Evolutionary conservation across 1,139 yeast species (phyloP).

Genomic region (Debaryomyces subglobosus): DNA sequence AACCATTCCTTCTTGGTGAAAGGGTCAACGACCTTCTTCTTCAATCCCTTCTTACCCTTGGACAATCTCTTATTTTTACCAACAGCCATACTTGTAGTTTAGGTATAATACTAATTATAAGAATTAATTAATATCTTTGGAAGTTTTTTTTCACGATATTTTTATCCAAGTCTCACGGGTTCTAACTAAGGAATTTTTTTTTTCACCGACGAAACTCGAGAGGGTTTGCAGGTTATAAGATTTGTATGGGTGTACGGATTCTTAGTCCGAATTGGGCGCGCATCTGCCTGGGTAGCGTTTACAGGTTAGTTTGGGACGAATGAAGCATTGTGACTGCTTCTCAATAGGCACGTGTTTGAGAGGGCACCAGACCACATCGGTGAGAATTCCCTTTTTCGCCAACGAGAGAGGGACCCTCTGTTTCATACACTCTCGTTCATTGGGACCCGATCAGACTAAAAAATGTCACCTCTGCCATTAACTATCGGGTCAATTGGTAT

Average conservation of each 20-base stretch:
- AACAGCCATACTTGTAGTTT: slow-evolving; percentile 45
- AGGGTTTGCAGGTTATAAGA: slow-evolving; percentile 17
- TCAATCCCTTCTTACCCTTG: slow-evolving; percentile 56
- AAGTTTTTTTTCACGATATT: slow-evolving; percentile 7
- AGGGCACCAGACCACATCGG: background rate
- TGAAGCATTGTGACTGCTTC: background rate
- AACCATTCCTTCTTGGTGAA: slow-evolving; percentile 58
- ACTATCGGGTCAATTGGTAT: background rate
- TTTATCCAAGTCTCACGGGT: slow-evolving; percentile 5
- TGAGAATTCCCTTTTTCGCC: background rate
- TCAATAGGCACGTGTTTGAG: background rate
- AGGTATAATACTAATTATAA: slow-evolving; percentile 9
- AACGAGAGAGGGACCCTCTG: background rate
- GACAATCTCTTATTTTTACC: slow-evolving; percentile 59
- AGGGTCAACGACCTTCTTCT: slow-evolving; percentile 56
- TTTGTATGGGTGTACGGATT: background rate
- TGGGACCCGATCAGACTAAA: no score
- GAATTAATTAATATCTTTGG: slow-evolving; percentile 1
- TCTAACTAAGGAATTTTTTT: slow-evolving; percentile 8
- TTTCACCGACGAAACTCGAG: slow-evolving; percentile 12
- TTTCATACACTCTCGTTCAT: no score
- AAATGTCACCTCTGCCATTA: background rate
- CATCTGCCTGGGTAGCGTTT: background rate
- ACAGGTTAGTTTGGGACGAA: background rate
- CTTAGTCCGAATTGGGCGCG: background rate